A percentile compares a stretch with the other conserved stretches of the same genome.
Evolutionary conservation across 768 basidiomycete genomes (phyloP).

Genomic region (Nidularia pulvinata): DNA sequence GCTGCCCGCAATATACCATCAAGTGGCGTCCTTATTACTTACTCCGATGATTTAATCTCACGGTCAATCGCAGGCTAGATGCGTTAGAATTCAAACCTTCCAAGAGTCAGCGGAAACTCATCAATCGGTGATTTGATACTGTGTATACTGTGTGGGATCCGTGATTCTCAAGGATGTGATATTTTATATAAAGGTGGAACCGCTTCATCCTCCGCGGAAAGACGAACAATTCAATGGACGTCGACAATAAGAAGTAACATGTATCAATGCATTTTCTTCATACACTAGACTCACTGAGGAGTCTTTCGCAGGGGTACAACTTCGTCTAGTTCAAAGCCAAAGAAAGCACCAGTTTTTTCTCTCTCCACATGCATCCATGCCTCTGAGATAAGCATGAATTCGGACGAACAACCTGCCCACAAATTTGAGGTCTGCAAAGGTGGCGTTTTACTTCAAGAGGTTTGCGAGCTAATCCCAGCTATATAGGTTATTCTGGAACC

Average conservation of each 20-base stretch:
- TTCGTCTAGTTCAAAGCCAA: conserved; percentile 4
- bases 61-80: conserved; percentile 50
- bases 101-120: conserved; percentile 71
- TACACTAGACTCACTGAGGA: neutral
- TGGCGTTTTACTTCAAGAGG: too few relatives aligned
- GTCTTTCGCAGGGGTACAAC: neutral
- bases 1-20: conserved; percentile 96
- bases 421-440: conserved; percentile 53
- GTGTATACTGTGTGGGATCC: too few relatives aligned
- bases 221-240: conserved; percentile 24
- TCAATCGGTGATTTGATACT: conserved; percentile 52
- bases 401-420: conserved; percentile 35
- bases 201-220: conserved; percentile 56
- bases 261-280: neutral
- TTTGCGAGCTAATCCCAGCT: neutral
- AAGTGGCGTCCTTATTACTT: conserved; percentile 41
- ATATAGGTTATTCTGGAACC: conserved; percentile 73
- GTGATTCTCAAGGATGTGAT: too few relatives aligned
- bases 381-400: conserved; percentile 41
- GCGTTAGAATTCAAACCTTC: conserved; percentile 65
- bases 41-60: too few relatives aligned
- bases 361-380: conserved; percentile 52
- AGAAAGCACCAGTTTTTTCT: conserved; percentile 30
- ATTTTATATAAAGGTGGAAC: conserved; percentile 57
- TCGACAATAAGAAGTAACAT: conserved; percentile 13